Evolutionary conservation across 352 stramenopile species (phyloP), one percentile per base, ranked within the genome.

Genomic region (Peronospora belbahrii): DNA sequence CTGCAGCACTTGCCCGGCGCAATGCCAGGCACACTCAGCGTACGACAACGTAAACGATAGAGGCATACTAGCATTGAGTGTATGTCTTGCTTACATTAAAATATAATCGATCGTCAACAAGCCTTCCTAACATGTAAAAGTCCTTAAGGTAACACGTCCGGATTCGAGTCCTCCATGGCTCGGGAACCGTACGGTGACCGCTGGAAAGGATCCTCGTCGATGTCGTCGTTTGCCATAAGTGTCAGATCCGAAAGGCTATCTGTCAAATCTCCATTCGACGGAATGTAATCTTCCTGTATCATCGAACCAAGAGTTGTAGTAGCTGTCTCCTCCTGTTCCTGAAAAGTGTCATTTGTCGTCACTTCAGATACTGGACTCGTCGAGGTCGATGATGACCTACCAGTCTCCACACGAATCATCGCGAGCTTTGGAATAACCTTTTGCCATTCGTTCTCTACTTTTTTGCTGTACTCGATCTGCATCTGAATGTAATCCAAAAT

Each of bases 401-500:
- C 40, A 6, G 60, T 60, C 24, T 90, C 74, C 6, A 92, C 73
- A 8, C 82, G 77, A 22, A 94, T 94, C 48, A 74, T 50, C 2
- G 68, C 59, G 0, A 94, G 65, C 38, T 82, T 70, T 1, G 80
- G 83, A 18, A 94, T 82, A 7, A 92, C 74, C 22, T 73, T 56
- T 42, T 76, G 67, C 83, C 83, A 94, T 42, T 89, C 78, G 2
- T 81, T 67, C 42, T 94, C 83, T 18, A 91, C 84, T 62, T 89
- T 83, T 51, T 96, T 94, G 67, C 96, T 98, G 74, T 97, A 97
- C 48, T 97, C 84, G 50, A 98, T 97, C 62, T 98, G 92, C 61
- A 98, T 83, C 43, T 97, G 78, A 56, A 98, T 97, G 70, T 98
- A 98, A 34, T 98, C 89, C 50, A 98, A 68, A 11, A 98, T 88